These are phyloP conservation scores for Zea mays DNA, from an alignment of 176 grass and related monocot species.

Conservation along the genomic window Zm-B73-REFERENCE-NAM-5.0 NC_050096.1:28755501-28756000, in stretches of 20 bases:
- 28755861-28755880: neutral
- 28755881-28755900: neutral
- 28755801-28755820: too few species aligned
- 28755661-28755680: conserved; percentile 26
- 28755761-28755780: neutral
- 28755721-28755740: conserved; percentile 4
- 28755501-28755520: conserved; percentile 36
- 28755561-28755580: conserved; percentile 81
- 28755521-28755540: conserved; percentile 25
- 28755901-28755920: too few species aligned
- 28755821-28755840: neutral
- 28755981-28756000: too few species aligned
- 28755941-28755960: too few species aligned
- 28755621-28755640: too few species aligned
- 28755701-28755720: conserved; percentile 16
- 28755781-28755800: too few species aligned
- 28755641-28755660: neutral
- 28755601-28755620: conserved; percentile 54
- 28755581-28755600: conserved; percentile 90
- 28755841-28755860: neutral
- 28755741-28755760: conserved; percentile 32
- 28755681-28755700: neutral
- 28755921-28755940: too few species aligned
- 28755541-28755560: conserved; percentile 80
- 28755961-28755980: too few species aligned